These are phyloP conservation scores for Raffaelea albimanens DNA, from an alignment of 2,329 filamentous ascomycete species.

Conservation along the genomic window DNA sequence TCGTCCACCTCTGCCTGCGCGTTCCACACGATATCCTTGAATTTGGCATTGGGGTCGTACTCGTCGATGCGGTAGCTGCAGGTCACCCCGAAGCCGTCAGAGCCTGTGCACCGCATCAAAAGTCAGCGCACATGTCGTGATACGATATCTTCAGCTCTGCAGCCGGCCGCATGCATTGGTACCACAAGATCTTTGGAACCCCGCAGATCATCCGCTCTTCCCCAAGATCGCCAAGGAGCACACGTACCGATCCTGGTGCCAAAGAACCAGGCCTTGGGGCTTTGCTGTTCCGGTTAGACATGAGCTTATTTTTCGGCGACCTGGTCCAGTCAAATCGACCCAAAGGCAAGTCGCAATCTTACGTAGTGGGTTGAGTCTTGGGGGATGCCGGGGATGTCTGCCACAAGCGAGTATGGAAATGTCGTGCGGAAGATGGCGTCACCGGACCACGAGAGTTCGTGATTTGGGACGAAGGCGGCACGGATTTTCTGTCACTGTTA, in stretches of 20 bases:
- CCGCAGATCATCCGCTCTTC: too few relatives aligned
- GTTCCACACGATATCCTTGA: slow-evolving; percentile 5
- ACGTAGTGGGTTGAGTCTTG: slow-evolving; percentile 6
- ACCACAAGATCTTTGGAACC: too few relatives aligned
- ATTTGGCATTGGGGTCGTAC: background rate
- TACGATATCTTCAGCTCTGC: background rate
- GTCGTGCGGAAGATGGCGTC: slow-evolving; percentile 8
- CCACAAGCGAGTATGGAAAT: slow-evolving; percentile 5
- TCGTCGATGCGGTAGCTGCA: slow-evolving; percentile 7
- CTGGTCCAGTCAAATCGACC: background rate
- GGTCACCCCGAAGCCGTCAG: slow-evolving; percentile 5
- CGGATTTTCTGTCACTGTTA: too few relatives aligned
- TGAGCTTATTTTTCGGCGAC: background rate
- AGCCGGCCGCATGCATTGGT: background rate
- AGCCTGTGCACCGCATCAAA: background rate
- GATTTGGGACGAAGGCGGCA: background rate
- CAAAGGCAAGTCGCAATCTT: background rate
- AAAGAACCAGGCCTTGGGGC: background rate
- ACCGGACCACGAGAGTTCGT: slow-evolving; percentile 2
- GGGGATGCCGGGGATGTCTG: slow-evolving; percentile 2
- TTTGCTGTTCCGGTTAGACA: background rate
- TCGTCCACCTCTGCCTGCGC: slow-evolving; percentile 2
- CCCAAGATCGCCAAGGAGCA: background rate
- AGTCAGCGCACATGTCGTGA: too few relatives aligned
- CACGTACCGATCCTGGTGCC: background rate